phyloP scores from a whole-genome alignment of 331 rosid genomes.

The Rosa hybrid region DNA sequence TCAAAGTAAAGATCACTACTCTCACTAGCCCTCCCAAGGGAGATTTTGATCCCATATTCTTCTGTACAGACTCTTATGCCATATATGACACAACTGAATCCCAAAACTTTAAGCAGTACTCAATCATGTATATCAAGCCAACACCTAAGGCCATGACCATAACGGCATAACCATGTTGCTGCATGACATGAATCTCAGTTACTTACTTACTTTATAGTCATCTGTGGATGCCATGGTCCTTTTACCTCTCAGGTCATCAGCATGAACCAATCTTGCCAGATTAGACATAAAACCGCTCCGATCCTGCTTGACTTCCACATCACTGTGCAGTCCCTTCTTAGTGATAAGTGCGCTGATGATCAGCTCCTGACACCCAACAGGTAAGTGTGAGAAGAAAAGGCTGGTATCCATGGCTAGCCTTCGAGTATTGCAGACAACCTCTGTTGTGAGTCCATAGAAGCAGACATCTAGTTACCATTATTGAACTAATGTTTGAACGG shows the following conservation, averaged over 20 bases:
- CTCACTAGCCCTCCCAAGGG: too few species aligned
- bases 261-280: constrained; percentile 32
- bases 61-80: neutral
- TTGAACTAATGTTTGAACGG: neutral
- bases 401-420: neutral
- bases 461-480: neutral
- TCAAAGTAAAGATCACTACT: too few species aligned
- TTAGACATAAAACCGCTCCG: neutral
- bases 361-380: neutral
- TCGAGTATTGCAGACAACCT: neutral
- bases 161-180: neutral
- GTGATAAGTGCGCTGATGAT: neutral
- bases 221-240: neutral
- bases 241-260: constrained; percentile 35
- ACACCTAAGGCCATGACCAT: neutral
- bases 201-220: neutral
- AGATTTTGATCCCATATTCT: neutral
- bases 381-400: neutral
- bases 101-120: neutral
- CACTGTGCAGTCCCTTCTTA: neutral
- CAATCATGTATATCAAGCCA: neutral
- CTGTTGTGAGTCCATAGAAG: neutral
- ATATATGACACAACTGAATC: neutral
- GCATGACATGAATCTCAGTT: neutral
- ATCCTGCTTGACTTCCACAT: neutral